phyloP scores from a whole-genome alignment of 805 yeast genomes.

The Ogataea ramenticola region DNA sequence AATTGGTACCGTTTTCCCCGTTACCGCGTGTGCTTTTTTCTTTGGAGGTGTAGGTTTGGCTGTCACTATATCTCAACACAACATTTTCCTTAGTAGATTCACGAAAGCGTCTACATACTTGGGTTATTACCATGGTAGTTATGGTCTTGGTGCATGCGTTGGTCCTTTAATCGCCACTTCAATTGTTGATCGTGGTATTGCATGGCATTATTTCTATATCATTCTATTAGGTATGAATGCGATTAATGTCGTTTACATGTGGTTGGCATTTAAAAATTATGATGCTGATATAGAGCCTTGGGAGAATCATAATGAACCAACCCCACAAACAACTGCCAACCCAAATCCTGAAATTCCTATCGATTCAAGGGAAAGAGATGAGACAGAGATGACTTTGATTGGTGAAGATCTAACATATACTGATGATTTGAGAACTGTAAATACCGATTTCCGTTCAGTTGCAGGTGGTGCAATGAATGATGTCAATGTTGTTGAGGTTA shows the following conservation, averaged over 20 bases:
- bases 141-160: conserved; percentile 67
- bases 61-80: conserved; percentile 39
- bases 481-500: conserved; percentile 1
- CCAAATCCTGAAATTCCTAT: neutral
- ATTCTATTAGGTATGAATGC: conserved; percentile 36
- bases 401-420: conserved; percentile 10
- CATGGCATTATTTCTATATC: conserved; percentile 50
- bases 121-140: conserved; percentile 60
- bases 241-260: conserved; percentile 26
- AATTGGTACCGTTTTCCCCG: conserved; percentile 42
- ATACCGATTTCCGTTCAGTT: conserved; percentile 2
- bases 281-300: conserved; percentile 36
- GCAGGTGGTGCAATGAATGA: neutral
- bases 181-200: conserved; percentile 39
- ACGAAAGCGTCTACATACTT: conserved; percentile 49
- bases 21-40: conserved; percentile 42
- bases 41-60: conserved; percentile 56
- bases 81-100: conserved; percentile 42
- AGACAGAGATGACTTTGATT: conserved; percentile 2
- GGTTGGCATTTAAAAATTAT: conserved; percentile 40
- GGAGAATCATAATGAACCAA: conserved; percentile 20
- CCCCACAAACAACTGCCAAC: neutral
- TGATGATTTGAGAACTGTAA: conserved; percentile 7
- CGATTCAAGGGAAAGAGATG: neutral
- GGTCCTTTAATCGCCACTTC: conserved; percentile 60